A percentile compares a stretch with the other conserved stretches of the same genome.
phyloP scores from a whole-genome alignment of 1,284 basidiomycete genomes.

The Afroboletus lepidellus region DNA sequence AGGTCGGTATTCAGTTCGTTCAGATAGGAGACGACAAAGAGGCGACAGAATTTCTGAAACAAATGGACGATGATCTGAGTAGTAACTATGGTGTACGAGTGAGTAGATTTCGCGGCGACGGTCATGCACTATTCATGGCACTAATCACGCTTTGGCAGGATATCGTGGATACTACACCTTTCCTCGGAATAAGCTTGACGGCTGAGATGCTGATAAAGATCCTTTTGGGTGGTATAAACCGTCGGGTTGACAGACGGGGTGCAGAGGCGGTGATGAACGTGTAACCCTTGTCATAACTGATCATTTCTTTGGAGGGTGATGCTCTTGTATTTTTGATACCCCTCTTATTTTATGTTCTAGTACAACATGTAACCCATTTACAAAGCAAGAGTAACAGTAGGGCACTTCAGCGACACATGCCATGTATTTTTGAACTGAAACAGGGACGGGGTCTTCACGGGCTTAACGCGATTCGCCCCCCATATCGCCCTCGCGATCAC shows the following conservation, averaged over 20 bases:
- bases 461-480: too few species aligned
- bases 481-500: too few species aligned
- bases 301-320: not conserved
- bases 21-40: conserved; percentile 49
- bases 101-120: conserved; percentile 5
- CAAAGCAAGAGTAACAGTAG: too few species aligned
- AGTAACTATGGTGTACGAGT: conserved; percentile 37
- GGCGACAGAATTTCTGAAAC: conserved; percentile 46
- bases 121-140: not conserved
- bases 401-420: not conserved
- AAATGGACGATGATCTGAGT: conserved; percentile 49
- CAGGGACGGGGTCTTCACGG: too few species aligned
- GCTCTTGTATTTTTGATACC: not conserved
- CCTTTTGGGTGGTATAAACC: conserved; percentile 57
- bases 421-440: too few species aligned
- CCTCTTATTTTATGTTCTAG: not conserved
- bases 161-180: conserved; percentile 63
- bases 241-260: conserved; percentile 47
- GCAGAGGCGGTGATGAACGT: conserved; percentile 26
- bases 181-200: conserved; percentile 39
- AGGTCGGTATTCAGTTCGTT: conserved; percentile 62
- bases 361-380: not conserved
- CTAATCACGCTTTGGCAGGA: conserved; percentile 36
- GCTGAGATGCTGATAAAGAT: conserved; percentile 51
- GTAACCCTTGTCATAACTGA: conserved; percentile 4